Evolutionary conservation across 2,329 filamentous ascomycete species (phyloP), one percentile per base, ranked within the genome.

Genomic region (Trichoderma citrinoviride): DNA sequence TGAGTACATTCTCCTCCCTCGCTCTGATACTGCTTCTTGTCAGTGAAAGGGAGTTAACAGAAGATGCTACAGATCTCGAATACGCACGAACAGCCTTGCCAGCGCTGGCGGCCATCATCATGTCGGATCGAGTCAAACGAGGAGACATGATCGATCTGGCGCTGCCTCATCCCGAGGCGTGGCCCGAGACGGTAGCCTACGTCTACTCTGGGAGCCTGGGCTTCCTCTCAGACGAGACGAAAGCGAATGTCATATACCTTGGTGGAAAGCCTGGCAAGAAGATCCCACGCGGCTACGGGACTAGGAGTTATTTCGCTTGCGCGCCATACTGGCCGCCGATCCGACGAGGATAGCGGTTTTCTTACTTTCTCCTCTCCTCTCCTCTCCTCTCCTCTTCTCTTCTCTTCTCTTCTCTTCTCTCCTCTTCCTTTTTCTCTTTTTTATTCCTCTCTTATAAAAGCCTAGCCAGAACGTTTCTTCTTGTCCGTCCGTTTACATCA

Each of bases 91-190:
- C 67, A 15, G 70, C 73, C 46, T 77, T 87, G 3, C 86, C 85
- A 2, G 79, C 84, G 0, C 74, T 88, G 6, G 84, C 81, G 0
- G 79, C 82, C 1, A 74, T 88, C 53, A 81, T 89, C 68, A 76
- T 83, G 40, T 86, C 83, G 0, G 80, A 82, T 5, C 78, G 83
- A 68, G 78, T 87, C 23, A 74, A 75, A 15, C 77, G 78, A 25
- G 81, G 83, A 29, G 85, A 87, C 69, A 76, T 77, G 2, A 77
- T 89, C 58, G 84, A 87, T 67, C 75, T 88, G 10, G 85, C 85
- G 0, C 68, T 89, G 62, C 86, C 86, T 1, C 77, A 82, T 64
- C 85, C 86, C 1, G 79, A 81, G 57, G 81, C 77, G 7, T 89
- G 86, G 86, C 70, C 73, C 2, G 80, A 83, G 61, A 87, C 85